Conservation (phyloP, 768 basidiomycete species). For the Lentinula sp. region DNA sequence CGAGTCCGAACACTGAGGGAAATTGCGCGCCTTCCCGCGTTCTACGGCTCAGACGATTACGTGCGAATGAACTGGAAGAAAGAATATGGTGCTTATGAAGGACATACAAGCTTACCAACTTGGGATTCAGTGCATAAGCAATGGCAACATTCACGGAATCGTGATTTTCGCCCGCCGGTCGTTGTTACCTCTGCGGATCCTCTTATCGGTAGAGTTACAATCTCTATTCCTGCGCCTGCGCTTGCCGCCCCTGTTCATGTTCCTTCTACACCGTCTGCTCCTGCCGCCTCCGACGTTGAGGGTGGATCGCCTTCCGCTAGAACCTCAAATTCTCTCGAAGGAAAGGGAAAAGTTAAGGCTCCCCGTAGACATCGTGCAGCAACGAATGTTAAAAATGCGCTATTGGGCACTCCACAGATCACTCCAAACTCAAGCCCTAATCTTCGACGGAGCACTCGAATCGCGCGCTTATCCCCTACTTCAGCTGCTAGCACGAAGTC, state of each 20-base stretch:
- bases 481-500: not conserved
- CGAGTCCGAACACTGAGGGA: not conserved
- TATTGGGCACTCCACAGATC: not conserved
- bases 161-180: too few species aligned
- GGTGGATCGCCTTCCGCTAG: not conserved
- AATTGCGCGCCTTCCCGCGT: not conserved
- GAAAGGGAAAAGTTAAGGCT: not conserved
- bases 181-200: not conserved
- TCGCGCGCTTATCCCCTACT: not conserved
- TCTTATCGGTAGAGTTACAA: too few species aligned
- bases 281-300: not conserved
- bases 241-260: not conserved
- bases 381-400: not conserved
- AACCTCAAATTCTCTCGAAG: not conserved
- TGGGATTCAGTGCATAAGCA: not conserved
- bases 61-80: not conserved
- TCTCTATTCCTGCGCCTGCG: not conserved
- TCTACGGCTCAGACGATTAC: not conserved
- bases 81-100: not conserved
- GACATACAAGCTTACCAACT: not conserved
- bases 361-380: not conserved
- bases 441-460: not conserved
- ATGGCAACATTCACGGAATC: not conserved
- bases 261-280: not conserved
- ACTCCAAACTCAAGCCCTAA: not conserved